Evolutionary conservation across 2,329 filamentous ascomycete genomes (phyloP).

Genomic region (Scedosporium dehoogii): DNA sequence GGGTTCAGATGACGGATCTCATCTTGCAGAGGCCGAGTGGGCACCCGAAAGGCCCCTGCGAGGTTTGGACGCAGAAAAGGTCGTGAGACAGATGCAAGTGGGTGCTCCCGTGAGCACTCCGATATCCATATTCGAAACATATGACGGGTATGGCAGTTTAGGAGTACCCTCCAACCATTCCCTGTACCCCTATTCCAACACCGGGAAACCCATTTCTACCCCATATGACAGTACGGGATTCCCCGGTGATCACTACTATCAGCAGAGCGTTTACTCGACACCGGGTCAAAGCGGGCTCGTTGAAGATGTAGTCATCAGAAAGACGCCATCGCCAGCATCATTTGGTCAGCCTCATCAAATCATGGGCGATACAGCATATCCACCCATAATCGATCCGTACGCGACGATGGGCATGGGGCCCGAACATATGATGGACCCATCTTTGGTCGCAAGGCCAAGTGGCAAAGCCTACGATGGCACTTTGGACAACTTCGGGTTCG

Average conservation of each 20-base stretch:
- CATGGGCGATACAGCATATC: not conserved
- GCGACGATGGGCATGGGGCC: not conserved
- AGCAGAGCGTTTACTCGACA: slow-evolving; percentile 20
- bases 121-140: slow-evolving; percentile 1
- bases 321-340: slow-evolving; percentile 22
- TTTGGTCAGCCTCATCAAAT: not conserved
- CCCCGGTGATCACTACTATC: slow-evolving; percentile 24
- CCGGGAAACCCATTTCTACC: slow-evolving; percentile 25
- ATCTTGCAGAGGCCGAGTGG: slow-evolving; percentile 25
- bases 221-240: slow-evolving; percentile 24
- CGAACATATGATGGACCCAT: not conserved
- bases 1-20: slow-evolving; percentile 25
- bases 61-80: slow-evolving; percentile 10
- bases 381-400: not conserved
- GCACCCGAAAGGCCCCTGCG: slow-evolving; percentile 1
- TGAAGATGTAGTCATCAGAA: slow-evolving; percentile 22
- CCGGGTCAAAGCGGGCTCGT: slow-evolving; percentile 15
- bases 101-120: not conserved
- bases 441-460: slow-evolving; percentile 4
- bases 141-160: not conserved
- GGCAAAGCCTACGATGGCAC: not conserved
- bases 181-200: slow-evolving; percentile 24
- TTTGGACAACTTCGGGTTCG: not conserved
- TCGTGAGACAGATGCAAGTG: not conserved
- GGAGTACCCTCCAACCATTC: slow-evolving; percentile 9